Evolutionary conservation across 2,329 filamentous ascomycete species (phyloP).

Genomic region (Cercospora citrullina): DNA sequence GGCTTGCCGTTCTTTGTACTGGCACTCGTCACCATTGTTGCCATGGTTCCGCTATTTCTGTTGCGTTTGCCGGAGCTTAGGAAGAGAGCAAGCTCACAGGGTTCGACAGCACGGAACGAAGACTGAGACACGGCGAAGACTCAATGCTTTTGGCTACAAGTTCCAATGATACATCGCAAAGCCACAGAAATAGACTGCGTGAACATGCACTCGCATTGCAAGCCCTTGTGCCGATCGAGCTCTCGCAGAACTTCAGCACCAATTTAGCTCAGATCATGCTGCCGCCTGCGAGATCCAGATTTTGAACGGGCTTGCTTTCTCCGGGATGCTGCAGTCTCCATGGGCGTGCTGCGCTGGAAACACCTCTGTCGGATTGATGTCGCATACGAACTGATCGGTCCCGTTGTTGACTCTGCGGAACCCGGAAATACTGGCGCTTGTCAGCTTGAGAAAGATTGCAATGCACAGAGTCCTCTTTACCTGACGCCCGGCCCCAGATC

Average conservation of each 20-base stretch:
- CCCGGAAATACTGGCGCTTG: not conserved
- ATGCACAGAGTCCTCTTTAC: conserved; percentile 4
- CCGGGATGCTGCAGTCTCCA: conserved; percentile 28
- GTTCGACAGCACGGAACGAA: not conserved
- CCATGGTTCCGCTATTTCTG: not conserved
- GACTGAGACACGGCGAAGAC: not conserved
- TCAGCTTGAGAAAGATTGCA: not conserved
- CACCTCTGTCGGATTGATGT: conserved; percentile 26
- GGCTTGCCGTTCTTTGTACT: not conserved
- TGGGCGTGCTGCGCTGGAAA: conserved; percentile 27
- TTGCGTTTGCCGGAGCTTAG: not conserved
- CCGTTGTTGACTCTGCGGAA: not conserved
- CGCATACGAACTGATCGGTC: conserved; percentile 22
- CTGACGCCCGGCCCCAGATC: conserved; percentile 20
- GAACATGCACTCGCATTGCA: not conserved
- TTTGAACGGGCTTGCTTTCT: conserved; percentile 13
- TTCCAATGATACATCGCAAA: not conserved
- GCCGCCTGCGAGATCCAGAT: conserved; percentile 7
- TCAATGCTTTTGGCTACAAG: not conserved
- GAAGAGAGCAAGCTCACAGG: not conserved
- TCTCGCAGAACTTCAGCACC: not conserved
- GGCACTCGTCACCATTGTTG: not conserved
- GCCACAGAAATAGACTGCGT: not conserved
- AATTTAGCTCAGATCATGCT: not conserved
- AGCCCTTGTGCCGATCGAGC: not conserved